phyloP scores from a whole-genome alignment of 1,284 basidiomycete species.

The Schizophyllum commune region DNA sequence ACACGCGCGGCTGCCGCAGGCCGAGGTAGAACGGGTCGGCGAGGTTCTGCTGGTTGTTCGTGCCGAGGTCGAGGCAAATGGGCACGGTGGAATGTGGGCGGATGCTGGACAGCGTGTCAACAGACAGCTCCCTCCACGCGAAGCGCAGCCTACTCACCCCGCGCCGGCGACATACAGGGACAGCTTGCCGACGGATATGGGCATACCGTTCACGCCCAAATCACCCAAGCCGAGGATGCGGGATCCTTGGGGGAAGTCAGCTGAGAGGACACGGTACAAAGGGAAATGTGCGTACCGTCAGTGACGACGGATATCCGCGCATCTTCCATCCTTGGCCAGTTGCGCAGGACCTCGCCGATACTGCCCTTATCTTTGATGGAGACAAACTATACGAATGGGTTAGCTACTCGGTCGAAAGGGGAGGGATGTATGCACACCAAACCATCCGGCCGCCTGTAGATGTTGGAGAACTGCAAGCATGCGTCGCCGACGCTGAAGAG shows the following conservation, averaged over 20 bases:
- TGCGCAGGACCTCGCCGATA: slow-evolving; percentile 61
- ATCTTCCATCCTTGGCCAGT: slow-evolving; percentile 70
- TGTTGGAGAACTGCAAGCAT: slow-evolving; percentile 78
- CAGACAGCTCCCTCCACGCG: background rate
- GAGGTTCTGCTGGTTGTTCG: slow-evolving; percentile 77
- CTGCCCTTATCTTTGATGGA: slow-evolving; percentile 84
- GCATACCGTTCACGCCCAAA: slow-evolving; percentile 84
- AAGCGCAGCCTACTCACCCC: slow-evolving; percentile 37
- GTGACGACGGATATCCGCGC: slow-evolving; percentile 83
- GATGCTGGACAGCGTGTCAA: slow-evolving; percentile 42
- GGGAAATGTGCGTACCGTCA: slow-evolving; percentile 49
- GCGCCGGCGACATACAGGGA: slow-evolving; percentile 88
- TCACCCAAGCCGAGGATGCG: slow-evolving; percentile 93
- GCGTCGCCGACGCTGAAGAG: slow-evolving; percentile 83
- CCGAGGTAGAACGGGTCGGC: slow-evolving; percentile 91
- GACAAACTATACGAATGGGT: slow-evolving; percentile 49
- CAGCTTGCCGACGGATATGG: slow-evolving; percentile 90
- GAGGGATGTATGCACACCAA: slow-evolving; percentile 49
- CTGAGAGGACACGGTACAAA: background rate
- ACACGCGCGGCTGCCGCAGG: slow-evolving; percentile 62
- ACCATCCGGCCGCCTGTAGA: slow-evolving; percentile 76
- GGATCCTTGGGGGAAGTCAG: slow-evolving; percentile 41
- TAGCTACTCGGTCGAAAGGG: background rate
- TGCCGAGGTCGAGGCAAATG: slow-evolving; percentile 83
- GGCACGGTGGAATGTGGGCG: slow-evolving; percentile 82